Percentiles rank a stretch among this genome's conserved stretches.
These are phyloP conservation scores for Zygosaccharomyces bisporus DNA, from an alignment of 805 yeast genomes.

Conservation along the genomic window DNA sequence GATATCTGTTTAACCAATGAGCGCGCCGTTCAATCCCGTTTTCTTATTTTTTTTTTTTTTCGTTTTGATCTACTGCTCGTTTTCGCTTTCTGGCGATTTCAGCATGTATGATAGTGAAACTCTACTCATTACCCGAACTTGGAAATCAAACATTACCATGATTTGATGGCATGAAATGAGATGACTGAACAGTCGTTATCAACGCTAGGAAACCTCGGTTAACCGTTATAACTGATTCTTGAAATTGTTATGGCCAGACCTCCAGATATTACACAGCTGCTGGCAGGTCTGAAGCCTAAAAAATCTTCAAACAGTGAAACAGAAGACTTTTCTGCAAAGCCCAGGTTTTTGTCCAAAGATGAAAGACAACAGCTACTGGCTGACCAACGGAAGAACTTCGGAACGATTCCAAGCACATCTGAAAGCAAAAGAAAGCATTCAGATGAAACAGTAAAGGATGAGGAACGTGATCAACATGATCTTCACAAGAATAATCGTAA, in stretches of 20 bases:
- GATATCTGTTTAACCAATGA: no score
- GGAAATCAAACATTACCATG: no score
- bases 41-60: no score
- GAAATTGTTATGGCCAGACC: slow-evolving; percentile 33
- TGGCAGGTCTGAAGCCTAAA: slow-evolving; percentile 19
- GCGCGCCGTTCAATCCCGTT: no score
- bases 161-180: no score
- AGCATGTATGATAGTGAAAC: no score
- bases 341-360: slow-evolving; percentile 45
- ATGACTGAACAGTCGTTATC: neutral
- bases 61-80: no score
- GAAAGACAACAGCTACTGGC: slow-evolving; percentile 40
- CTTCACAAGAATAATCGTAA: neutral
- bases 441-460: neutral
- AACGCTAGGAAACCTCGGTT: neutral
- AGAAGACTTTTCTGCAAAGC: slow-evolving; percentile 25
- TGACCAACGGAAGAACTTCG: neutral
- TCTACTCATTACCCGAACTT: no score
- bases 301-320: slow-evolving; percentile 9
- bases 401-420: neutral
- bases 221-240: neutral
- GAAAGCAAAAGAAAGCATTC: neutral
- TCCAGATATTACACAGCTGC: slow-evolving; percentile 38
- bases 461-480: slow-evolving; percentile 2
- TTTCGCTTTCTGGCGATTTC: no score